A percentile compares a stretch with the other conserved stretches of the same genome.
Conservation (phyloP, 2,329 filamentous ascomycete genomes). For the Epichloe gansuensis region DNA sequence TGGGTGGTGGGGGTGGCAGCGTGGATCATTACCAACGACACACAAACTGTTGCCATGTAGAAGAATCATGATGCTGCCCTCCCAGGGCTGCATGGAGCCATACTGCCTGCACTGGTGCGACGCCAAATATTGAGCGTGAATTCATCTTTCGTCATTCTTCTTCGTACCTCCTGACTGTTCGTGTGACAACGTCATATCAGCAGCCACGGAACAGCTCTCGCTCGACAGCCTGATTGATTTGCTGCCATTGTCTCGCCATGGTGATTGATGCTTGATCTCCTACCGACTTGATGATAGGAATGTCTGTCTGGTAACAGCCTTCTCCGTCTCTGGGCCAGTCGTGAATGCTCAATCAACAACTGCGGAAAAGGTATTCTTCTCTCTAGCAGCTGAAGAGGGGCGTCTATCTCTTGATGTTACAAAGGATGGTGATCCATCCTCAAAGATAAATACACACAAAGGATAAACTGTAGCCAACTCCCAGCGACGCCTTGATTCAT, state of each 20-base stretch:
- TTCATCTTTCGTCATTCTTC: not conserved
- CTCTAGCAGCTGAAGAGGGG: not conserved
- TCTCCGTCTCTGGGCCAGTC: not conserved
- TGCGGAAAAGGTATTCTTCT: not conserved
- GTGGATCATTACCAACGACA: not conserved
- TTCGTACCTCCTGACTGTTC: not conserved
- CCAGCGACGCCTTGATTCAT: conserved; percentile 9
- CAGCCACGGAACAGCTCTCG: not conserved
- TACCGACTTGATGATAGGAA: not conserved
- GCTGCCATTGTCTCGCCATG: not conserved
- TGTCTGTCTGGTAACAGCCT: not conserved
- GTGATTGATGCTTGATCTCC: not conserved
- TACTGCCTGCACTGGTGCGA: not conserved
- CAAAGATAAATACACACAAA: conserved; percentile 32
- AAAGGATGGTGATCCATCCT: conserved; percentile 32
- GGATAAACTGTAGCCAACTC: conserved; percentile 16
- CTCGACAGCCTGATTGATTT: not conserved
- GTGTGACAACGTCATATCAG: not conserved
- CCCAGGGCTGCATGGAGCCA: not conserved
- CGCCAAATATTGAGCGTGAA: not conserved
- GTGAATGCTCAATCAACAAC: not conserved
- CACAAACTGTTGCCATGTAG: not conserved
- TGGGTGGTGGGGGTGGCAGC: too few species aligned
- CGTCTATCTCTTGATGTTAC: conserved; percentile 26
- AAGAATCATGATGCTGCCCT: not conserved